Evolutionary conservation across 2,329 filamentous ascomycete species (phyloP), one percentile per base, ranked within the genome.

Genomic region (Cercospora canescens): DNA sequence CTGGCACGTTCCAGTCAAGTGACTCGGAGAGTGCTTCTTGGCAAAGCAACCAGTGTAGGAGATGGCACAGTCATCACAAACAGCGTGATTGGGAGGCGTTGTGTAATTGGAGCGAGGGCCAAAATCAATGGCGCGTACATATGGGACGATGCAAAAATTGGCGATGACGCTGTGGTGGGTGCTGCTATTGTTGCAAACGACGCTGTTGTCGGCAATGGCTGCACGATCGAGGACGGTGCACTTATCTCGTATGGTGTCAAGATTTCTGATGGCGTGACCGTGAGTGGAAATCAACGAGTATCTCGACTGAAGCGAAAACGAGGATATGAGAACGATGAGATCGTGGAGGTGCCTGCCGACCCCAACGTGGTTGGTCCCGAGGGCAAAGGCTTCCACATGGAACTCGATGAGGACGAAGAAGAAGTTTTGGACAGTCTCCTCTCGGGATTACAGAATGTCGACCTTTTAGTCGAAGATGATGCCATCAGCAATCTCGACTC

Each of bases 51-150:
- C 1, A 89, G 85, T 64, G 86, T 99, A 62, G 94, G 91, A 6
- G 87, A 91, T 26, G 87, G 88, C 50, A 91, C 86, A 70, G 84
- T 82, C 0, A 86, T 99, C 34, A 84, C 84, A 8, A 91, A 91
- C 78, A 94, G 91, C 73, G 87, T 95, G 55, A 88, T 99, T 66
- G 95, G 95, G 34, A 87, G 91, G 67, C 86, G 91, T 70, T 98
- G 94, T 79, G 89, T 88, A 70, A 95, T 99, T 71, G 95, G 95
- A 6, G 89, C 87, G 71, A 92, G 95, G 70, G 94, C 95, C 30
- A 86, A 83, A 39, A 88, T 99, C 67, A 86, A 91, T 56, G 86
- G 92, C 71, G 90, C 92, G 24, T 94, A 93, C 73, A 87, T 99
- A 69, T 98, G 94, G 94, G 92, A 97, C 72, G 87, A 93, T 72